A percentile compares a stretch with the other conserved stretches of the same genome.
These are phyloP conservation scores for Eragrostis tef DNA, from an alignment of 202 grass and related monocot species.

Conservation along the genomic window DNA sequence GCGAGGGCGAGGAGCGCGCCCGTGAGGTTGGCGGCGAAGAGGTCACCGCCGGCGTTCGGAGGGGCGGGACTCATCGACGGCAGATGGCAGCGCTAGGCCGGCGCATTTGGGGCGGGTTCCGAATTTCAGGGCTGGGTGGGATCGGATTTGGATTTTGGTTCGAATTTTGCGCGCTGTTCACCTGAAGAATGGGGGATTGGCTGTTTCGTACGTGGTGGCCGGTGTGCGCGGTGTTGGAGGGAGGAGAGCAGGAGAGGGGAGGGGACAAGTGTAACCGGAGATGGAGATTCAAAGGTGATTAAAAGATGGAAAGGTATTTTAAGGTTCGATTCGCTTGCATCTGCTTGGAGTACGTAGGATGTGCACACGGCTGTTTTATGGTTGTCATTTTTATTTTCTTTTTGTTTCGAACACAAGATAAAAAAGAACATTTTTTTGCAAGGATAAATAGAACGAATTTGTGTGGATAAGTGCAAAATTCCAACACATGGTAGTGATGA, in stretches of 20 bases:
- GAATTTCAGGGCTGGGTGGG: not conserved
- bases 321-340: not conserved
- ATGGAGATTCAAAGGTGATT: conserved; percentile 19
- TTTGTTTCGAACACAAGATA: no score
- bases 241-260: not conserved
- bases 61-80: conserved; percentile 46
- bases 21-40: conserved; percentile 77
- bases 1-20: conserved; percentile 69
- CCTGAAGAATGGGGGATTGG: conserved; percentile 1
- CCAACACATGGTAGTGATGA: no score
- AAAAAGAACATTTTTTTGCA: no score
- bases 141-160: conserved; percentile 20
- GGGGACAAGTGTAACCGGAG: conserved; percentile 36
- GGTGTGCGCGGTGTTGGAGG: not conserved
- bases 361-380: not conserved
- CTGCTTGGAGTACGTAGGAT: conserved; percentile 13
- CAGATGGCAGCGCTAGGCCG: conserved; percentile 29
- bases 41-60: conserved; percentile 44
- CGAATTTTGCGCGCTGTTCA: conserved; percentile 4
- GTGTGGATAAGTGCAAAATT: no score
- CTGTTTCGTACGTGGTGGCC: not conserved
- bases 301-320: not conserved
- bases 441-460: no score
- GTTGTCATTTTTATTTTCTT: no score
- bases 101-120: conserved; percentile 36